phyloP scores from a whole-genome alignment of 352 stramenopile species.

The Globisporangium paroecandrum region DNA sequence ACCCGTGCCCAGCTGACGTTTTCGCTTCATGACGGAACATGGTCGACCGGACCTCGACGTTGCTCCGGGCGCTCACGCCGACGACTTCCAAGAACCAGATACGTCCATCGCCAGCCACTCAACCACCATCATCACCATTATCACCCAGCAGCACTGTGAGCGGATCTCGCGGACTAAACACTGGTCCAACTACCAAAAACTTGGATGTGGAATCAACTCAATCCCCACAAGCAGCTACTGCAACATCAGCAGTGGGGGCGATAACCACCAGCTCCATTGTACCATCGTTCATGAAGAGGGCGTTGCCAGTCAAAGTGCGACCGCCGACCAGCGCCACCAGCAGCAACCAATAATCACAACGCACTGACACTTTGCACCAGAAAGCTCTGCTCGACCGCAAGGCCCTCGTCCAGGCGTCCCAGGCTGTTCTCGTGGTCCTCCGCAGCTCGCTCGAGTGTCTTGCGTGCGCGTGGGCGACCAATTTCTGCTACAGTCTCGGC shows the following conservation, averaged over 20 bases:
- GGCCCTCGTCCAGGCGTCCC: not conserved
- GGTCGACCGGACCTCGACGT: not conserved
- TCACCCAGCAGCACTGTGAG: not conserved
- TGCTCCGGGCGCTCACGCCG: not conserved
- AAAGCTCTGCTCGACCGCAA: not conserved
- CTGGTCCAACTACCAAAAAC: not conserved
- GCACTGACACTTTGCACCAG: not conserved
- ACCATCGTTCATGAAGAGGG: not conserved
- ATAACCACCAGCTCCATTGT: not conserved
- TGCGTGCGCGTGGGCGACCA: slow-evolving; percentile 22
- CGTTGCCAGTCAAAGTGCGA: not conserved
- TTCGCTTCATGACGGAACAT: no score
- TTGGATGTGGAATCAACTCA: not conserved
- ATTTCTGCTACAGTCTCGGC: slow-evolving; percentile 25
- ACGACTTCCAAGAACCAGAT: not conserved
- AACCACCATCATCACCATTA: not conserved
- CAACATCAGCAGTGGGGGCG: not conserved
- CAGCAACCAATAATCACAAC: not conserved
- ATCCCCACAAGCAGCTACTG: not conserved
- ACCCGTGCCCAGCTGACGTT: no score
- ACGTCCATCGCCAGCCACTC: not conserved
- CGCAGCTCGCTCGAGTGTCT: slow-evolving; percentile 23
- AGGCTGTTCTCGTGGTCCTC: slow-evolving; percentile 9
- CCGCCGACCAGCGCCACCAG: not conserved
- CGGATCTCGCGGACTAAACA: not conserved